Evolutionary conservation across 108 stramenopile genomes (phyloP), one percentile per base, ranked within the genome.

Genomic region (Fragilaria radians): DNA sequence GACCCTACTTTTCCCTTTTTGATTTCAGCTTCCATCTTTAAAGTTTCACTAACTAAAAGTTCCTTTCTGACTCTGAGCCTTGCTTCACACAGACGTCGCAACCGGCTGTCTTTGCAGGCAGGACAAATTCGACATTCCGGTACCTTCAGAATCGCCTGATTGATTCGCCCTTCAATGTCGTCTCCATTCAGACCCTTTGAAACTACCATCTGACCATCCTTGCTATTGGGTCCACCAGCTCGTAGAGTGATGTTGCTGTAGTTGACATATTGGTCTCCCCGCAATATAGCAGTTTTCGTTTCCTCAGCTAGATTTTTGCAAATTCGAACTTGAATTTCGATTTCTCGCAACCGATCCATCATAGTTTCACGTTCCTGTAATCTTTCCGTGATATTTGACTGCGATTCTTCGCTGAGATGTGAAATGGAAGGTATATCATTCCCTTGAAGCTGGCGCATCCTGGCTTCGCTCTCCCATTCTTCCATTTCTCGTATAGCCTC

Each of bases 251-350:
- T 93, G 58, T 78, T 84, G 33, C 78, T 76, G 57, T 83, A 90
- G 68, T 93, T 93, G 47, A 90, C 84, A 70, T 89, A 88, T 65
- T 71, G 88, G 58, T 84, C 91, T 24, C 91, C 91, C 48, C 79
- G 56, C 14, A 69, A 57, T 46, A 93, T 93, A 22, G 68, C 67
- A 54, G 80, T 63, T 46, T 68, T 59, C 4, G 85, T 84, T 59
- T 86, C 81, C 46, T 88, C 86, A 0, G 92, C 92, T 49, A 89
- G 52, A 28, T 65, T 45, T 34, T 70, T 68, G 45, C 83, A 84
- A 7, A 80, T 76, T n/a, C 76, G 81, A 11, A 89, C 62, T 51
- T 93, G 92, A 5, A 83, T 86, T 61, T 93, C 92, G 27, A 88
- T 80, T 62, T 89, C 88, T 50, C 86, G 76, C 54, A 93, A 61